Evolutionary conservation across 164 flowering plant genomes (phyloP), one percentile per base, ranked within the genome.

Genomic region (Brasenia schreberi): DNA sequence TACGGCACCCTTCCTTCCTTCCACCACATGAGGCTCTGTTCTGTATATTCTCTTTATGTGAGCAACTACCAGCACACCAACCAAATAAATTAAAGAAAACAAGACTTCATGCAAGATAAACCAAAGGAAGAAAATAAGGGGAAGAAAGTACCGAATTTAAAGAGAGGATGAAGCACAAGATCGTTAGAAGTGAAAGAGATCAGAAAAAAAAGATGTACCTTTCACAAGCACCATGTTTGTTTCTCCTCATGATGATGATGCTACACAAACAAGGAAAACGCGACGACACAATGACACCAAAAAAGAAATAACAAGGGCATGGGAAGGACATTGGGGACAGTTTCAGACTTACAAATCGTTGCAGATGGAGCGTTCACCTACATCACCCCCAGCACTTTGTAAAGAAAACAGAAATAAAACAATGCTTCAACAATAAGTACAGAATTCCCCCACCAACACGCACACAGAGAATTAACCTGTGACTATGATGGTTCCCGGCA

Each of bases 401-500:
- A 0, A 80, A 23, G 39, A 19, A 64, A 59, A 52, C 5, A 27
- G 2, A 43, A 42, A 23, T 14, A 19, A 6, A 59, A 18, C 7
- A 10, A 5, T 60, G 17, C 4, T 44, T 6, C 12, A 18, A 5
- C 39, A 7, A 43, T 5, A 5, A 42, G 19, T 56, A 3, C 18
- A 6, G 39, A 12, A 19, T 5, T n/a, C 18, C 4, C 7, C 17
- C 14, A 64, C 42, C 33, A 16, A 43, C 17, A 23, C 27, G 27
- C 27, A 23, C 27, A 23, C 1, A 23, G 27, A 23, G 27, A 23
- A 23, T 49, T 64, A 74, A 92, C 98, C 91, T 81, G 98, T 86
- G 71, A 92, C 91, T 75, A 78, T 76, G 73, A 92, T 84, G 64
- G 87, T 84, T 71, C 98, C 98, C 52, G 98, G 98, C 98, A 92